phyloP scores from a whole-genome alignment of 1,139 yeast species.

The Saccharomycopsis hybrid region DNA sequence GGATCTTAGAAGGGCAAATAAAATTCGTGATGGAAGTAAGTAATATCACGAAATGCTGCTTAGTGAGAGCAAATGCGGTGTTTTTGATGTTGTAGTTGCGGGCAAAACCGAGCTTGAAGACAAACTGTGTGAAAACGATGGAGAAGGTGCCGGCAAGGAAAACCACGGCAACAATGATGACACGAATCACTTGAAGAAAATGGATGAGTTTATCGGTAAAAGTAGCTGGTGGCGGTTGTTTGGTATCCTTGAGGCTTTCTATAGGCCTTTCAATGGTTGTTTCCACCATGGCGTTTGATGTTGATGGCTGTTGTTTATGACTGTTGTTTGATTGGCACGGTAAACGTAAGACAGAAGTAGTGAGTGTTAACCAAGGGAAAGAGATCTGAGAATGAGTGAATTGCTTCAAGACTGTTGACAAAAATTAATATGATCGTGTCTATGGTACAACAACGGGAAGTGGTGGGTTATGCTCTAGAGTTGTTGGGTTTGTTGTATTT shows the following conservation, averaged over 20 bases:
- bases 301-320: no score
- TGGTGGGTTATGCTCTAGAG: no score
- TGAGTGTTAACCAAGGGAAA: no score
- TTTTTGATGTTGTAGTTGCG: conserved; percentile 27
- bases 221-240: neutral
- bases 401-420: no score
- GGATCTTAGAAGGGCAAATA: conserved; percentile 35
- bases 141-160: conserved; percentile 43
- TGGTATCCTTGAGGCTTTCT: neutral
- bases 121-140: conserved; percentile 37
- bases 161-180: conserved; percentile 30
- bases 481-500: no score
- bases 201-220: neutral
- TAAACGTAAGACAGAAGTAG: no score
- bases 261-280: no score
- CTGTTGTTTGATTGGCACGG: no score
- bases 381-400: no score
- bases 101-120: conserved; percentile 32
- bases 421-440: no score
- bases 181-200: conserved; percentile 27
- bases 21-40: conserved; percentile 38
- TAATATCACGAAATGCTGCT: conserved; percentile 43
- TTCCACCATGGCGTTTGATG: no score
- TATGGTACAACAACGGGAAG: no score
- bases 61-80: conserved; percentile 41